Evolutionary conservation across 2,329 filamentous ascomycete species (phyloP).

Genomic region (Microascus cirrosus): DNA sequence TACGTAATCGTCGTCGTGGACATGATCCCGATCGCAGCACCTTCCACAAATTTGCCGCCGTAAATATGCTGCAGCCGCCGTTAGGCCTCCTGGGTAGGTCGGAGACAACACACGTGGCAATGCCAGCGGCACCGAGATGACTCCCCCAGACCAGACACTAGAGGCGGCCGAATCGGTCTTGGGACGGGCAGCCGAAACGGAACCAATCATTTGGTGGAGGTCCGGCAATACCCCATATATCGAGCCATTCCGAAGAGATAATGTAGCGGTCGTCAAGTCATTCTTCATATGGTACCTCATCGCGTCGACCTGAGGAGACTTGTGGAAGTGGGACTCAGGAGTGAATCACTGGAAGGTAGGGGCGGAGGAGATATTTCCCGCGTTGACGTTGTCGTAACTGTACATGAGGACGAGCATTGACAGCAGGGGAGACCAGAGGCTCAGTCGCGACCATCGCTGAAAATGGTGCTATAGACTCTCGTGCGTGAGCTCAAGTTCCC

Average conservation of each 20-base stretch:
- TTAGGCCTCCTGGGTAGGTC: conserved; percentile 7
- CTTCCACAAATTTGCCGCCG: conserved; percentile 32
- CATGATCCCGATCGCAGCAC: conserved; percentile 30
- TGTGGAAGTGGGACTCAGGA: too few species aligned
- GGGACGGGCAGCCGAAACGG: conserved; percentile 24
- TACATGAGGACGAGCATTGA: conserved; percentile 13
- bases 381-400: conserved; percentile 17
- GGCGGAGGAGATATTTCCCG: conserved; percentile 19
- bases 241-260: conserved; percentile 30
- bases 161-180: conserved; percentile 26
- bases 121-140: conserved; percentile 21
- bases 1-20: conserved; percentile 32
- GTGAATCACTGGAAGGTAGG: conserved; percentile 16
- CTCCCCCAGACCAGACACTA: conserved; percentile 21
- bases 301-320: too few species aligned
- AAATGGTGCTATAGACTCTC: background rate
- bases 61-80: conserved; percentile 24
- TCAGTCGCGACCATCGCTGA: background rate
- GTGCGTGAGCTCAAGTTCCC: background rate
- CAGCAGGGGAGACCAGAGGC: background rate
- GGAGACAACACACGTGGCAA: conserved; percentile 18
- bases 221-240: conserved; percentile 28
- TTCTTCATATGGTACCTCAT: conserved; percentile 22
- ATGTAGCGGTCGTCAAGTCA: conserved; percentile 18
- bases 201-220: conserved; percentile 26